Base-by-base conservation (phyloP, 2,329 filamentous ascomycete species). In the Aspergillus transmontanensis region DNA sequence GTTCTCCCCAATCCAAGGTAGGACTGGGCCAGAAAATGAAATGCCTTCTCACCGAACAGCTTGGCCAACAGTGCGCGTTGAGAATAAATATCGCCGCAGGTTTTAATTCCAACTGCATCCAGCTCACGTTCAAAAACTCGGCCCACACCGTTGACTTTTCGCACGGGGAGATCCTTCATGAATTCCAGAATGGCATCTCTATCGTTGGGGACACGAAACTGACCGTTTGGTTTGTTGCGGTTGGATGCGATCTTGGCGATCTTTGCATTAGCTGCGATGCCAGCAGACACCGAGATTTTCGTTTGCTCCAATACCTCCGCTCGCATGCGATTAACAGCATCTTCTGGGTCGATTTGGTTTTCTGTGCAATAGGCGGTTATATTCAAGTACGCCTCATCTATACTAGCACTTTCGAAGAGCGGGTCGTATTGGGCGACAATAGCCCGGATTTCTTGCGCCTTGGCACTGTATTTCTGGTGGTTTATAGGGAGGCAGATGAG, bases 171-270 rank as follows among this genome's bases (percentile, higher is more conserved):
- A 34, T 89, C 85, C 12, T 85, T 84, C 90, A 98, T 97, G 73
- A 97, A 98, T 0, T 84, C 80, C 86, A 98, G 88, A 64, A 99
- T 93, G 0, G 87, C 84, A 30, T 81, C 79, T 11, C 94, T 85
- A 46, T 96, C 89, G 58, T 85, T 91, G 0, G 90, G 85, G 1
- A 98, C 81, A 11, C 86, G 80, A 70, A 90, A 98, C 73, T 98
- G 95, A 0, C 95, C 95, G 70, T 99, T 96, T 0, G 95, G 95
- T 74, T 99, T 99, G 78, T 98, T 97, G 76, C 90, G 87, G 74
- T 99, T 97, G 21, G 93, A 96, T 71, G 91, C 93, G 36, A 99
- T 97, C 78, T 99, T 99, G 34, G 95, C 94, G 16, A 99, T 83
- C 73, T 93, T 94, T 0, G 94, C 90, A 76, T 99, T 99, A 1